Evolutionary conservation across 345 rosid species (phyloP), one percentile per base, ranked within the genome.

Genomic region (Psidium friedrichsthalianum): DNA sequence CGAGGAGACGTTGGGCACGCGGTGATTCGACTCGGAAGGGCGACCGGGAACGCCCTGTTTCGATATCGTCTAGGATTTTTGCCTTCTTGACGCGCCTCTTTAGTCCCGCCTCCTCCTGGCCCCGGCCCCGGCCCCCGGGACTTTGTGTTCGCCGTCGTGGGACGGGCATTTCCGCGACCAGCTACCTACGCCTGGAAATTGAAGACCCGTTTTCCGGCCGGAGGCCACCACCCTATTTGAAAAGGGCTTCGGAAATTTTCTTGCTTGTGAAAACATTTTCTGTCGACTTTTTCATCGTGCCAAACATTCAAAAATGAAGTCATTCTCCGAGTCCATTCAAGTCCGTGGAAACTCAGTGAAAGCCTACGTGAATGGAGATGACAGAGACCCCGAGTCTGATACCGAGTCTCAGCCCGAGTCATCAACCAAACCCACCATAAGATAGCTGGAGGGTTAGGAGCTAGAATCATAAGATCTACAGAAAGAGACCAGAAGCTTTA

Each of bases 131-230:
- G 44, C 6, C 10, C 6, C 6, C 9, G 1, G 44, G 76, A 44
- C 4, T 22, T 32, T 0, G 44, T 18, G 76, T 8, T 64, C 0
- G 0, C 13, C 22, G 2, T 2, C 0, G 1, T 13, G 78, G 44
- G 78, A 18, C 0, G 10, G 18, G 78, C 6, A 44, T 0, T 0
- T 32, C 6, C 1, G 1, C 44, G 1, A 64, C 44, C 10, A 8
- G 44, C 42, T 64, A 64, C 3, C 44, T 0, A 0, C 6, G 22
- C 7, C 22, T 8, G 0, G 76, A 42, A 29, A 64, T 16, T 16
- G 42, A 64, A 32, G 44, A 16, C 76, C 76, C 44, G 12, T 32
- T 27, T 27, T 27, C 29, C 6, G 74, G 74, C 74, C 11, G 44
- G 40, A 44, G 0, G 22, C 44, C 76, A 32, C 24, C 44, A 0